phyloP scores from a whole-genome alignment of 2,329 filamentous ascomycete species.

The Teratosphaeria pseudoeucalypti region DNA sequence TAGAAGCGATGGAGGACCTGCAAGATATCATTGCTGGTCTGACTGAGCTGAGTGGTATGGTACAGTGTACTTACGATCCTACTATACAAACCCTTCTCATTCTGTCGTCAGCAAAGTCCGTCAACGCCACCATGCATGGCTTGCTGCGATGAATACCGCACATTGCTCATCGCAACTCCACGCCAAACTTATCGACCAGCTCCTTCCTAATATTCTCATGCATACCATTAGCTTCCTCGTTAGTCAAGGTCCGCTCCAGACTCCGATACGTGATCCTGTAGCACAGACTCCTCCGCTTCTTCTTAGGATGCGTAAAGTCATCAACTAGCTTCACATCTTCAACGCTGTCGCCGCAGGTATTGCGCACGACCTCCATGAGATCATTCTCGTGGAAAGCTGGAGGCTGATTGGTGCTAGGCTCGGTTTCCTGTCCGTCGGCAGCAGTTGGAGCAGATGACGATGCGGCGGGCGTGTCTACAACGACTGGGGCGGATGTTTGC shows the following conservation, averaged over 20 bases:
- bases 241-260: slow-evolving; percentile 80
- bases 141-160: neutral
- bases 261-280: slow-evolving; percentile 93
- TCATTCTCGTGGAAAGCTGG: slow-evolving; percentile 80
- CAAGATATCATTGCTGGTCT: neutral
- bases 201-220: slow-evolving; percentile 57
- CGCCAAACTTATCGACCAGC: slow-evolving; percentile 61
- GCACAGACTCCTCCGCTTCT: slow-evolving; percentile 71
- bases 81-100: neutral
- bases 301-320: slow-evolving; percentile 80
- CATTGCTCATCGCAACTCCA: slow-evolving; percentile 56
- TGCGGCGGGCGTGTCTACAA: slow-evolving; percentile 22
- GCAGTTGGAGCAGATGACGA: slow-evolving; percentile 23
- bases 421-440: slow-evolving; percentile 25
- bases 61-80: neutral
- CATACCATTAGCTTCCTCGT: slow-evolving; percentile 64
- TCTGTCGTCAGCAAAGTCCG: neutral
- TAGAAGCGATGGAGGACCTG: neutral
- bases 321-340: slow-evolving; percentile 82
- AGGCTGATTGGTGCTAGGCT: slow-evolving; percentile 23
- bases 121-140: neutral
- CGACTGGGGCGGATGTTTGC: slow-evolving; percentile 14
- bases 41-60: neutral
- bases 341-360: slow-evolving; percentile 68
- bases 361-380: slow-evolving; percentile 87